Conservation (phyloP, 495 filamentous ascomycete genomes). For the Pseudoneurospora amorphoporcata region DNA sequence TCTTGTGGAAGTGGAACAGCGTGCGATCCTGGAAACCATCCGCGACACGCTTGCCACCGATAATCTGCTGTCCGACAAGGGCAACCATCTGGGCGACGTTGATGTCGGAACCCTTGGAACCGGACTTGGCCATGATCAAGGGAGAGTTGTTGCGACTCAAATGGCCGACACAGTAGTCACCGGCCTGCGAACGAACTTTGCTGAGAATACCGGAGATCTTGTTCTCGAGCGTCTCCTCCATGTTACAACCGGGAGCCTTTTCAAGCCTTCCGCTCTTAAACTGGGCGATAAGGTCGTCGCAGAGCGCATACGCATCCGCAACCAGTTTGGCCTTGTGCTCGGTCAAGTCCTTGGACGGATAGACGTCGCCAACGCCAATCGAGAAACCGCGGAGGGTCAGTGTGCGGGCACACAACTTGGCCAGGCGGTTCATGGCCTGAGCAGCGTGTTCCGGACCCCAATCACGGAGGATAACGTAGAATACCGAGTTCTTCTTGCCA, state of each 20-base stretch:
- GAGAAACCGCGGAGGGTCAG: slow-evolving; percentile 89
- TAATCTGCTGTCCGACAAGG: slow-evolving; percentile 95
- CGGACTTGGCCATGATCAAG: slow-evolving; percentile 92
- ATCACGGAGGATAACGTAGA: slow-evolving; percentile 92
- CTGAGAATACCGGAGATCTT: slow-evolving; percentile 82
- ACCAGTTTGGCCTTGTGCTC: slow-evolving; percentile 65
- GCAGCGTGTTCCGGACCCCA: slow-evolving; percentile 84
- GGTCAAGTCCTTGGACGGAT: slow-evolving; percentile 58
- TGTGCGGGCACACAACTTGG: slow-evolving; percentile 80
- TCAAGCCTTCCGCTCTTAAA: slow-evolving; percentile 70
- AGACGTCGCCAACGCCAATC: slow-evolving; percentile 90
- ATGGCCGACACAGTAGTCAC: slow-evolving; percentile 81
- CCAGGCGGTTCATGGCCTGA: slow-evolving; percentile 85
- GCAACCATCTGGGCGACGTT: slow-evolving; percentile 99
- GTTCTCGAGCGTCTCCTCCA: slow-evolving; percentile 88
- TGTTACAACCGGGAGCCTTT: slow-evolving; percentile 78
- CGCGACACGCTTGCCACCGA: slow-evolving; percentile 81
- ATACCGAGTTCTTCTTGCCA: slow-evolving; percentile 95
- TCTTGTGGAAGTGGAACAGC: slow-evolving; percentile 90
- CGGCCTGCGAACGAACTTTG: slow-evolving; percentile 79
- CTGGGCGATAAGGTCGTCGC: slow-evolving; percentile 72
- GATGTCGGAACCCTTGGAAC: slow-evolving; percentile 91
- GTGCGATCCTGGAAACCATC: slow-evolving; percentile 95
- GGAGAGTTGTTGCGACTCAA: slow-evolving; percentile 88
- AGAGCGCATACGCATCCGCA: slow-evolving; percentile 64